These are phyloP conservation scores for Colletotrichum gigasporum DNA, from an alignment of 2,329 filamentous ascomycete genomes.

Conservation along the genomic window DNA sequence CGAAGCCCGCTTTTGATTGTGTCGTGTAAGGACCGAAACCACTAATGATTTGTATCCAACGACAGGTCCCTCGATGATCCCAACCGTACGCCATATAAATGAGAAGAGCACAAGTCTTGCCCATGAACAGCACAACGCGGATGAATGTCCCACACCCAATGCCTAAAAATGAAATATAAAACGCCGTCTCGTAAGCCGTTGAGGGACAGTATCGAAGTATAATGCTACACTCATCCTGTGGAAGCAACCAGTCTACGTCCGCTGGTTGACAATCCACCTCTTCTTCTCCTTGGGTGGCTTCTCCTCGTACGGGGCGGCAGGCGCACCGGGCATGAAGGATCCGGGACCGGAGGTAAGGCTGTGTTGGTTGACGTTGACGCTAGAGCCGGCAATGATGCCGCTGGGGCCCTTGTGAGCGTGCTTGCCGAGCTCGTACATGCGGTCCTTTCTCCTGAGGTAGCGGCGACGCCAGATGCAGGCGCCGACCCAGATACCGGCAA, in stretches of 20 bases:
- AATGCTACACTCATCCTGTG: neutral
- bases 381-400: conserved; percentile 43
- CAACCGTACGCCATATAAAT: conserved; percentile 15
- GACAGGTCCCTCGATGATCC: neutral
- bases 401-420: conserved; percentile 44
- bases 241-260: conserved; percentile 48
- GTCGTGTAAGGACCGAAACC: neutral
- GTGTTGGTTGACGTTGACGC: conserved; percentile 34
- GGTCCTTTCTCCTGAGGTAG: conserved; percentile 76
- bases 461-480: conserved; percentile 78
- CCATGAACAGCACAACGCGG: conserved; percentile 5
- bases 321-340: conserved; percentile 43
- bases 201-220: neutral
- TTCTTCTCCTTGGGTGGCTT: conserved; percentile 54
- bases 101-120: conserved; percentile 13
- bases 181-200: conserved; percentile 31
- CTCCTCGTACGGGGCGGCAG: conserved; percentile 42
- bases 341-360: conserved; percentile 40
- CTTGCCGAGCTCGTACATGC: conserved; percentile 59
- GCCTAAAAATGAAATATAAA: conserved; percentile 17
- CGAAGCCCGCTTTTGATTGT: conserved; percentile 3
- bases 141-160: conserved; percentile 26
- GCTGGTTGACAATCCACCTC: conserved; percentile 55
- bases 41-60: conserved; percentile 10
- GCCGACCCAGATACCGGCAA: conserved; percentile 72